Base-by-base conservation (phyloP, 495 filamentous ascomycete genomes). In the Mytilinidion resinicola region DNA sequence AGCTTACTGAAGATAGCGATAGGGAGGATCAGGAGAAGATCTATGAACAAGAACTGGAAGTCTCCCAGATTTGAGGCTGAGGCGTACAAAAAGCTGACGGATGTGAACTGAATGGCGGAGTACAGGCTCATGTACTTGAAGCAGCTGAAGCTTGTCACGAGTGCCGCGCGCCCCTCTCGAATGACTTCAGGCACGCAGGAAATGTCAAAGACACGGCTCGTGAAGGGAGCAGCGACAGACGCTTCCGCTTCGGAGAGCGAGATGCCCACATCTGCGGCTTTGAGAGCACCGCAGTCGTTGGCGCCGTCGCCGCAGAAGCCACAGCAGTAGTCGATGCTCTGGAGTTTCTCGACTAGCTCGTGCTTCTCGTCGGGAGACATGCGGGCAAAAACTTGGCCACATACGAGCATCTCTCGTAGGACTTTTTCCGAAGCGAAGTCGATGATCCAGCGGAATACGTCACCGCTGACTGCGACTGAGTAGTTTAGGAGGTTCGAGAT, bases 91-190 rank as follows among this genome's bases (percentile, higher is more conserved):
- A 99, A 96, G 82, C 89, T 96, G 69, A 99, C 95, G 1, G 90
- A 87, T n/a, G 90, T 95, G 76, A 99, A 99, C 72, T 99, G 95
- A 52, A 99, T 99, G 6, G 93, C 93, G 4, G 92, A 96, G 73
- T 99, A 99, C 58, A 99, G 74, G 66, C 90, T 96, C 95, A 99
- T 99, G 71, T 91, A 99, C 72, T 99, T 99, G 77, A 99, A 99
- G 76, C 95, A 99, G 74, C 89, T 95, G 74, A 99, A 99, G 69
- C 91, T 96, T 30, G 95, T 99, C 7, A 96, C 91, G 15, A 99
- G 78, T 47, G 95, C 87, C 44, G 92, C 92, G 58, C 95, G 85
- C 4, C 95, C 95, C 77, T 99, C 95, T 25, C 84, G 79, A 55
- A 99, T 97, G 59, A 97, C 82, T 56, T 91, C 86, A 33, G 91